Evolutionary conservation across 129 eudicot species (phyloP), one percentile per base, ranked within the genome.

Genomic region (Apium graveolens): DNA sequence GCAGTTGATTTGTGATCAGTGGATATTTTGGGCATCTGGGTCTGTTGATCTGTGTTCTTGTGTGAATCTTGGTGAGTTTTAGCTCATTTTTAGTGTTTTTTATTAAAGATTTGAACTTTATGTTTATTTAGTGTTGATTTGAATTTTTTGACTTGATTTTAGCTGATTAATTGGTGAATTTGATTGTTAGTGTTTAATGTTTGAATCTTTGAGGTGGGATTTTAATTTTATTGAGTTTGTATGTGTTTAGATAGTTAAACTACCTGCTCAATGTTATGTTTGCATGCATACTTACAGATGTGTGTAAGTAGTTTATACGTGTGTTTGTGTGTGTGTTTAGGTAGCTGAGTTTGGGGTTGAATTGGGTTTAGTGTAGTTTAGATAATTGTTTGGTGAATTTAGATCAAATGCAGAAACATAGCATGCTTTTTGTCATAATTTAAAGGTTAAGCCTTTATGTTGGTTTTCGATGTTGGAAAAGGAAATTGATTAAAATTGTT

Each of bases 11-110:
- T 65, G 29, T 14, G 49, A 74, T 63, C 79, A 34, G 45, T 63
- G 43, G 31, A 24, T 75, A 17, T 80, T 12, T 80, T 41, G 7
- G 60, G 0, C 76, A 81, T 81, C 76, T 65, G 71, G 41, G 38
- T 45, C 53, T 48, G 63, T n/a, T 41, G 76, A 72, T 72, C 32
- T 72, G 34, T 12, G 29, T 13, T 72, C 27, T 42, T 42, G 46
- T n/a, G 45, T 45, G 29, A 26, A 12, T 42, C 76, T 72, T 1
- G 76, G 76, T 72, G 45, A 72, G 76, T 38, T 72, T 72, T 26
- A 39, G 51, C 76, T 42, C 20, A 20, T 16, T 72, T 72, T 5
- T 72, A 12, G 72, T 66, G 72, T 0, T 31, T 29, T 29, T 72
- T 38, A 18, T 39, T 12, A 41, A 71, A 72, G 14, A n/a, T 72